A percentile compares a stretch with the other conserved stretches of the same genome.
phyloP scores from a whole-genome alignment of 2,329 filamentous ascomycete genomes.

The Chalara sp. region DNA sequence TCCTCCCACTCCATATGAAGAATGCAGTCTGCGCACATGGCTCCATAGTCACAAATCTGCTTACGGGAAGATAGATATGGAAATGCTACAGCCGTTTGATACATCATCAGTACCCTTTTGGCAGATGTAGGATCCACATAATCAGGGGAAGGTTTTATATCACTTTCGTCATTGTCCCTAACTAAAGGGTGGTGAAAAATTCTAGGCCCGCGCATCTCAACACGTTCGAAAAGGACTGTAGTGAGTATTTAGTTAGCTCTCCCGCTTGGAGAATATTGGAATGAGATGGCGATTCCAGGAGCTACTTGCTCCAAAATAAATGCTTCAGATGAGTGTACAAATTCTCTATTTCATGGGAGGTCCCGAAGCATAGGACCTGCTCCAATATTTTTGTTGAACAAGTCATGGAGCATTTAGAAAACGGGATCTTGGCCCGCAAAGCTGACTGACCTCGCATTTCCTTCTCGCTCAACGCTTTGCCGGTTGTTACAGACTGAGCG shows the following conservation, averaged over 20 bases:
- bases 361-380: too few species aligned
- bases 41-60: background rate
- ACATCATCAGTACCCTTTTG: background rate
- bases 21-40: constrained; percentile 4
- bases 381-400: too few species aligned
- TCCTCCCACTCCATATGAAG: constrained; percentile 8
- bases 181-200: constrained; percentile 9
- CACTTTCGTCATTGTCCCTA: background rate
- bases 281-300: too few species aligned
- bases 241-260: too few species aligned
- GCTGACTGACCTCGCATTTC: background rate
- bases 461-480: constrained; percentile 1
- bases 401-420: too few species aligned
- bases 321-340: too few species aligned
- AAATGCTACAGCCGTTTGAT: constrained; percentile 1
- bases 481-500: background rate
- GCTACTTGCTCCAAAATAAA: too few species aligned
- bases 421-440: too few species aligned
- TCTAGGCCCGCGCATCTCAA: background rate
- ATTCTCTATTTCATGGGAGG: too few species aligned
- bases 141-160: constrained; percentile 1
- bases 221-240: background rate
- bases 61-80: constrained; percentile 2
- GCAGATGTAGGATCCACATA: constrained; percentile 1
- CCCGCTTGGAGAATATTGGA: too few species aligned